Evolutionary conservation across 2,329 filamentous ascomycete genomes (phyloP), one percentile per base, ranked within the genome.

Genomic region (Penicillium vulpinum): DNA sequence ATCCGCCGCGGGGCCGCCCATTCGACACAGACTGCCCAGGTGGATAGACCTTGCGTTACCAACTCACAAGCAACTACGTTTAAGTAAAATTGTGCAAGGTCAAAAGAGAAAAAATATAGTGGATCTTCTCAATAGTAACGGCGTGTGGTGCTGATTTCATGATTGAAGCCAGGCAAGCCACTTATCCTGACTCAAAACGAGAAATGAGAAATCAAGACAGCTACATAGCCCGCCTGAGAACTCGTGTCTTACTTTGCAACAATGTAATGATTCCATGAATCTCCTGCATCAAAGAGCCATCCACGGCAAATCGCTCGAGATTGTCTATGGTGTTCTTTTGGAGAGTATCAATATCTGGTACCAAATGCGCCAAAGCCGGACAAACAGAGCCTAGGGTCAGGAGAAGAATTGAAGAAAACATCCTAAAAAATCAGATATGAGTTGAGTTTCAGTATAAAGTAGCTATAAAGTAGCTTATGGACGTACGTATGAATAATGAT

Each of bases 361-460:
- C 52, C 7, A 55, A 33, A 8, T 43, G 52, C 16, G 52, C 46
- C n/a, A 55, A 31, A 43, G 38, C 29, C 3, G 52, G 52, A 13
- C 45, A 51, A 16, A 55, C 45, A 7, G 52, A 55, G 31, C 39
- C 24, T 33, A 55, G 22, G 16, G 45, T 51, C n/a, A 55, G 24
- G n/a, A 55, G 52, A 21, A 51, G 21, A 15, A 55, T 44, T 15
- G 52, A 55, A 44, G 52, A 55, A 22, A 55, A 51, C 52, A 55
- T 55, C 7, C 52, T 55, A 16, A 11, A 24, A 41, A 38, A 16
- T 8, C 7, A 43, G 13, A 7, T 5, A 11, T 43, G 10, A 54
- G 29, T 9, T 29, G 8, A n/a, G 3, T 10, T 16, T 3, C 2
- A 24, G 31, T 4, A 28, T 10, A 5, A 15, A 24, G 13, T 13